Percentiles rank a stretch among this genome's conserved stretches.
Conservation (phyloP, 2,329 filamentous ascomycete genomes). For the Cladophialophora exuberans region DNA sequence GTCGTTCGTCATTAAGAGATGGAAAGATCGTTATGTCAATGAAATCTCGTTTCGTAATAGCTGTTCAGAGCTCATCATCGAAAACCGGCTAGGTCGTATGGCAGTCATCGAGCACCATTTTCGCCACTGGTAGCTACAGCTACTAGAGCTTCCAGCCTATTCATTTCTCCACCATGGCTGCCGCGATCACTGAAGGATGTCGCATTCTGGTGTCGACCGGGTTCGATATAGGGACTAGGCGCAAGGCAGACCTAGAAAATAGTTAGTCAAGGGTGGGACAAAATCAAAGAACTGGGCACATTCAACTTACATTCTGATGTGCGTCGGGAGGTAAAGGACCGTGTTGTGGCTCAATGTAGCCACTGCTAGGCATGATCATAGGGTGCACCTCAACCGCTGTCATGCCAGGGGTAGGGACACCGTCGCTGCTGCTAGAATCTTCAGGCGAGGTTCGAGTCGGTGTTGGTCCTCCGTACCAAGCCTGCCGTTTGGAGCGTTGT, state of each 20-base stretch:
- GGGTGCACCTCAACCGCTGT: conserved; percentile 53
- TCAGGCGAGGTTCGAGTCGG: conserved; percentile 49
- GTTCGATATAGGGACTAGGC: conserved; percentile 25
- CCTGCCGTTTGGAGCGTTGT: conserved; percentile 37
- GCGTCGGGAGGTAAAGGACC: conserved; percentile 40
- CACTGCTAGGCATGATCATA: conserved; percentile 52
- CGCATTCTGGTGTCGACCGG: conserved; percentile 13
- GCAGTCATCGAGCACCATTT: conserved; percentile 34
- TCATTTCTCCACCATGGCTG: conserved; percentile 45
- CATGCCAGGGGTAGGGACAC: conserved; percentile 51
- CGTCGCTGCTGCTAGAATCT: conserved; percentile 54
- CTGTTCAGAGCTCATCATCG: conserved; percentile 6
- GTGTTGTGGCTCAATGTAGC: conserved; percentile 50
- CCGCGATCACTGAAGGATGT: conserved; percentile 26
- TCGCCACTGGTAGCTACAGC: conserved; percentile 55
- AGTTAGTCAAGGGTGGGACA: conserved; percentile 38
- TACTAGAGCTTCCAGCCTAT: conserved; percentile 54
- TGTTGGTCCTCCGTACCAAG: conserved; percentile 40
- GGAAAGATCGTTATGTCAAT: neutral
- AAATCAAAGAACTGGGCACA: neutral
- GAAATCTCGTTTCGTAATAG: neutral
- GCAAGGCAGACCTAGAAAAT: conserved; percentile 29
- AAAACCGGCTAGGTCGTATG: neutral
- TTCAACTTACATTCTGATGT: conserved; percentile 45
- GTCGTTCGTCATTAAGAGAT: conserved; percentile 14